Base-by-base conservation (phyloP, 345 rosid genomes). In the Brassica cretica region DNA sequence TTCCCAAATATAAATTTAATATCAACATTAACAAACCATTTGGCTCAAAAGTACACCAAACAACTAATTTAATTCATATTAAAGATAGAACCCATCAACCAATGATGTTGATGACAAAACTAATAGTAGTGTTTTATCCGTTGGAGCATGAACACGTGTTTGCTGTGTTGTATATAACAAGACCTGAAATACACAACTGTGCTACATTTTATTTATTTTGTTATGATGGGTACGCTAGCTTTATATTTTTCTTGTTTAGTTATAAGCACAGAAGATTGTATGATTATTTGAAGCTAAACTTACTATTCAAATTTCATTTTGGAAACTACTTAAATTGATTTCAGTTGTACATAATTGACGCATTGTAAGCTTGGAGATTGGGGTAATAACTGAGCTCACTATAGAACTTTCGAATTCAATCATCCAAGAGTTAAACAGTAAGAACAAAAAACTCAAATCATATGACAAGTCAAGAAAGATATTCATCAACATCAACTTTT, bases 31-130 rank as follows among this genome's bases (percentile, higher is more conserved):
- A 51, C 59, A 15, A 68, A 62, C 73, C 46, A 79, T 37, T 60
- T 74, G 58, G 70, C 60, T 58, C 56, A 53, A 74, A 79, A 74
- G 82, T 79, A 60, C 41, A 74, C 66, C 61, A 63, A 70, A 39
- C 49, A 29, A 19, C 58, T 65, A 71, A n/a, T 27, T 71, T 35
- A 74, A 19, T 63, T 49, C 18, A 64, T 10, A 10, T 70, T 55
- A 41, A 64, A 58, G 39, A 55, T 14, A 64, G 19, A 79, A 71
- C 66, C 64, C 75, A 74, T 68, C 76, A 68, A n/a, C 63, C 64
- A 73, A 73, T 59, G 32, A 78, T 65, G 76, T 19, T n/a, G 8
- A 72, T 39, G 0, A 29, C 59, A 68, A 25, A 56, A 27, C 2
- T 3, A 53, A 27, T 64, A 29, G 0, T 64, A 14, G 0, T 29